Conservation (phyloP, 108 stramenopile species). For the Cyclotella atomus region DNA sequence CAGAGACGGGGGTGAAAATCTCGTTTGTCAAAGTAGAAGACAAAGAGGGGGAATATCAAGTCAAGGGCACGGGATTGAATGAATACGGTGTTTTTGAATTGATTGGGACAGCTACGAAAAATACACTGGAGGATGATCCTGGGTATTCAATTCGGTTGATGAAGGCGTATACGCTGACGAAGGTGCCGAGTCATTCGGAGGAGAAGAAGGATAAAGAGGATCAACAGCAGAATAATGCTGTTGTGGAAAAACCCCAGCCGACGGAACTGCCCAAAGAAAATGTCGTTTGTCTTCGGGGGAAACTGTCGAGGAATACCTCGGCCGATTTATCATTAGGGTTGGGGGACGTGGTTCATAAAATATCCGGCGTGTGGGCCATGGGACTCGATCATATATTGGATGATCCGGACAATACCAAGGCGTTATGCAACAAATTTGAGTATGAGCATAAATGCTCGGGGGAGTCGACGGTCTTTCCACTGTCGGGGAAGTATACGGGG, state of each 20-base stretch:
- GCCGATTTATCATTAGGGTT: conserved; percentile 48
- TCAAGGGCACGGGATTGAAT: conserved; percentile 73
- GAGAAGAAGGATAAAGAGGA: neutral
- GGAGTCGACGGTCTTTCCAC: conserved; percentile 59
- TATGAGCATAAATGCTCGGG: conserved; percentile 81
- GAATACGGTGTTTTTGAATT: conserved; percentile 8
- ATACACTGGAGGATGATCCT: neutral
- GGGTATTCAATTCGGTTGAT: conserved; percentile 52
- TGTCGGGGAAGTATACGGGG: conserved; percentile 82
- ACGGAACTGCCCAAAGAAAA: conserved; percentile 55
- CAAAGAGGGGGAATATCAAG: conserved; percentile 78
- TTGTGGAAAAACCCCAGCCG: conserved; percentile 36
- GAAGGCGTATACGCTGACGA: conserved; percentile 58
- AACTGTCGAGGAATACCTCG: conserved; percentile 58
- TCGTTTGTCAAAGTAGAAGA: conserved; percentile 61
- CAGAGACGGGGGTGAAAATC: conserved; percentile 79
- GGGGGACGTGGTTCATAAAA: conserved; percentile 61
- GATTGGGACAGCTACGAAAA: neutral
- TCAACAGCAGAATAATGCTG: neutral
- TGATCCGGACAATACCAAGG: conserved; percentile 67
- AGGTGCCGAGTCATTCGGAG: neutral
- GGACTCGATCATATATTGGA: conserved; percentile 69
- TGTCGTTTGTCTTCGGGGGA: conserved; percentile 79
- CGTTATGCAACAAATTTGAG: conserved; percentile 78
- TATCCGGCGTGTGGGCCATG: conserved; percentile 78